These are phyloP conservation scores for Lepidium sativum DNA, from an alignment of 345 rosid genomes.

Conservation along the genomic window DNA sequence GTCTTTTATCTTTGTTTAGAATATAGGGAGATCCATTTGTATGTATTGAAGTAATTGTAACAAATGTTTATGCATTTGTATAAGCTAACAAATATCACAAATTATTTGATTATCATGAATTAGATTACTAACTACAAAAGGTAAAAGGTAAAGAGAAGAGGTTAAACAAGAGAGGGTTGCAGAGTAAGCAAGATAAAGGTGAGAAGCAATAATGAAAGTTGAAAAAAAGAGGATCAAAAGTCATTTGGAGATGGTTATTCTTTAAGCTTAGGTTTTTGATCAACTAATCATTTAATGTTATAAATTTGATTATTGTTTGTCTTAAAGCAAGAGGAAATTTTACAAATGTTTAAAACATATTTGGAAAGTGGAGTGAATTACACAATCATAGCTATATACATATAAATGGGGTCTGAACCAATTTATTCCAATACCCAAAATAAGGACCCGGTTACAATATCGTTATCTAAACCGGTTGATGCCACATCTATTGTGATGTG, in stretches of 20 bases:
- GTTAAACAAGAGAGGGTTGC: too few relatives aligned
- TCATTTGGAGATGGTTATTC: constrained; percentile 16
- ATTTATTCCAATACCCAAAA: constrained; percentile 18
- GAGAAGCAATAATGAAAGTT: constrained; percentile 27
- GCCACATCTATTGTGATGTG: constrained; percentile 17
- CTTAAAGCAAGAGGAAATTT: constrained; percentile 27
- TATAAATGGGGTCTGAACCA: constrained; percentile 9
- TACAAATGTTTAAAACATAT: background rate
- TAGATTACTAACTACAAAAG: background rate
- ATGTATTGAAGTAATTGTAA: background rate
- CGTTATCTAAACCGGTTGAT: constrained; percentile 24
- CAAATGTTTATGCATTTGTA: background rate
- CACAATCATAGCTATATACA: background rate
- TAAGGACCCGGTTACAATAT: constrained; percentile 23
- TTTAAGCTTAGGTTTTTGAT: constrained; percentile 21
- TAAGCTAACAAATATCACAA: background rate
- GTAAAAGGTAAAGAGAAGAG: background rate
- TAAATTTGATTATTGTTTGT: constrained; percentile 9
- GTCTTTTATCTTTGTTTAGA: background rate
- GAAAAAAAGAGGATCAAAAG: background rate
- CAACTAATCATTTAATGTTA: constrained; percentile 23
- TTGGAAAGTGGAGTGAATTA: background rate
- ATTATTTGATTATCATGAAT: background rate
- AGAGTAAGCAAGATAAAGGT: constrained; percentile 18
- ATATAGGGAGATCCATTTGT: background rate